A percentile compares a stretch with the other conserved stretches of the same genome.
These are phyloP conservation scores for Taiozyma sp. DNA, from an alignment of 1,139 yeast species.

Conservation along the genomic window DNA sequence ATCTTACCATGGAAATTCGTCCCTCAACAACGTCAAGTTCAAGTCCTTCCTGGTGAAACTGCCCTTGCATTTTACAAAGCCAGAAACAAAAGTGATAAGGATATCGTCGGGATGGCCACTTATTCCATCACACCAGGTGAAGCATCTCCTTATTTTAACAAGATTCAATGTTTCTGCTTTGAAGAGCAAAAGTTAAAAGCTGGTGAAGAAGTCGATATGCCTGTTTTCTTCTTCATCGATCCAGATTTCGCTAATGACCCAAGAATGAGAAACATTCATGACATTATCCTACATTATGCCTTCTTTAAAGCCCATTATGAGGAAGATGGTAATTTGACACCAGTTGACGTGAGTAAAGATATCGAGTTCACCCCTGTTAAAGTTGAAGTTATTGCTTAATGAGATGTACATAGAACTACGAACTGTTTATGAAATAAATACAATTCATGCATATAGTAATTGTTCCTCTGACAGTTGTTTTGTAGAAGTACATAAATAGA, in stretches of 20 bases:
- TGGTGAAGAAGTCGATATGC: conserved; percentile 99
- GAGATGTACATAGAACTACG: background rate
- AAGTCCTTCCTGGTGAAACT: conserved; percentile 95
- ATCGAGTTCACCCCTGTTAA: conserved; percentile 18
- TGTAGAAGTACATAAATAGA: no score
- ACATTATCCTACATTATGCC: conserved; percentile 85
- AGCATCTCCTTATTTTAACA: conserved; percentile 93
- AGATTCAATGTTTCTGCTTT: conserved; percentile 96
- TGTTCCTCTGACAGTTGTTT: no score
- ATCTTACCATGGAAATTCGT: conserved; percentile 93
- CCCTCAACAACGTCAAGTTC: conserved; percentile 92
- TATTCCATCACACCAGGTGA: conserved; percentile 95
- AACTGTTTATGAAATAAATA: background rate
- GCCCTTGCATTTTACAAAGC: conserved; percentile 96
- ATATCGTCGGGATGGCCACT: conserved; percentile 97
- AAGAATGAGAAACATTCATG: conserved; percentile 84
- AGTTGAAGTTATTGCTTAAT: conserved; percentile 6
- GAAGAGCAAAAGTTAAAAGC: conserved; percentile 93
- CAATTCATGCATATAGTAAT: background rate
- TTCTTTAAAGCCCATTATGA: conserved; percentile 59
- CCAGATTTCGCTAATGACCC: conserved; percentile 98
- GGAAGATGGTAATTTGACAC: conserved; percentile 19
- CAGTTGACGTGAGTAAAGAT: conserved; percentile 22
- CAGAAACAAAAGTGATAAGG: conserved; percentile 76
- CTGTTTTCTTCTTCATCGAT: conserved; percentile 95